Conservation (phyloP, 2,329 filamentous ascomycete genomes). For the Pezicula carpinea region DNA sequence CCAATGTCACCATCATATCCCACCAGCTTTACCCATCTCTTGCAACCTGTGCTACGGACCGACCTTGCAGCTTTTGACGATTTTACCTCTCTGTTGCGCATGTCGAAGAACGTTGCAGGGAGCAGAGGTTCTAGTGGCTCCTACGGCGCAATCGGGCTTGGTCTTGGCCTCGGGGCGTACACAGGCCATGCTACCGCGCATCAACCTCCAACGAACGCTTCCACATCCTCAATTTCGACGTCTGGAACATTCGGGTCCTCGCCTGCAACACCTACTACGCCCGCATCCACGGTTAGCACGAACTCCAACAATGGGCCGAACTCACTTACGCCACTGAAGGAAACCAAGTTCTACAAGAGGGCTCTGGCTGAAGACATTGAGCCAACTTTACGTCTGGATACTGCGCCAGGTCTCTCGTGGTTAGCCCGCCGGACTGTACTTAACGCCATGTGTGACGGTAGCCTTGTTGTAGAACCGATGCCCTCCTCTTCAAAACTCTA, state of each 20-base stretch:
- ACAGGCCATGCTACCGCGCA: constrained; percentile 31
- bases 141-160: constrained; percentile 51
- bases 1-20: constrained; percentile 50
- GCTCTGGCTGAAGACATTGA: constrained; percentile 87
- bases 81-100: constrained; percentile 71
- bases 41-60: constrained; percentile 77
- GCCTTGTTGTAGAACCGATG: constrained; percentile 84
- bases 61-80: constrained; percentile 81
- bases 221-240: constrained; percentile 52
- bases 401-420: constrained; percentile 89
- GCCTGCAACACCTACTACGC: constrained; percentile 55
- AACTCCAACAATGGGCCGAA: constrained; percentile 33
- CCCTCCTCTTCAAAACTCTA: constrained; percentile 49
- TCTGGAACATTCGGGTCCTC: constrained; percentile 46
- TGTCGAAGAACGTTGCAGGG: constrained; percentile 51
- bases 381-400: constrained; percentile 84
- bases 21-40: constrained; percentile 73
- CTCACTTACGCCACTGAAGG: constrained; percentile 65
- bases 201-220: constrained; percentile 51
- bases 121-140: constrained; percentile 71
- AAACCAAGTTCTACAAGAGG: constrained; percentile 92
- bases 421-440: constrained; percentile 82
- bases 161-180: constrained; percentile 38
- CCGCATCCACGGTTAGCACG: constrained; percentile 46
- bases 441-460: constrained; percentile 77